Conservation (phyloP, 345 rosid species). For the Nephelium lappaceum region DNA sequence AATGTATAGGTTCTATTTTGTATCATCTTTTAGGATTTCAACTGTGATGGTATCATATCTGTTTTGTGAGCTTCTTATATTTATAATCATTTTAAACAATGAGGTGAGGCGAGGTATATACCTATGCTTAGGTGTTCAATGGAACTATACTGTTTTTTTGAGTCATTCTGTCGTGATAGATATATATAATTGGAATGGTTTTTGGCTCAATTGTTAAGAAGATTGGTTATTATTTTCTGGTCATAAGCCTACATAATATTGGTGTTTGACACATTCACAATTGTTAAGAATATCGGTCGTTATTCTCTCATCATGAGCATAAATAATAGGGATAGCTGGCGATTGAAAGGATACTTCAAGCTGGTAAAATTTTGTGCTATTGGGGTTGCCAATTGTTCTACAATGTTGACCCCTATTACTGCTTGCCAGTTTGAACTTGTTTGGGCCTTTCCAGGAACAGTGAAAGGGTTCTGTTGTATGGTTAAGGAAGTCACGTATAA, state of each 20-base stretch:
- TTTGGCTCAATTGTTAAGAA: conserved; percentile 2
- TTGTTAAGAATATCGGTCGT: too few species aligned
- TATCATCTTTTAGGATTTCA: conserved; percentile 14
- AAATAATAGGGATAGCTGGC: not conserved
- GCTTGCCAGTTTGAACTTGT: not conserved
- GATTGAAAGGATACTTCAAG: not conserved
- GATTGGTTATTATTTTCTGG: not conserved
- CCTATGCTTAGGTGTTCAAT: not conserved
- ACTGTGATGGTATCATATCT: not conserved
- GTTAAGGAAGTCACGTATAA: not conserved
- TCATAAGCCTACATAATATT: not conserved
- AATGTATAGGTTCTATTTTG: conserved; percentile 20
- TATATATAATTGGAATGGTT: not conserved
- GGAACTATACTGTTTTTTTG: not conserved
- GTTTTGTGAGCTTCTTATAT: not conserved
- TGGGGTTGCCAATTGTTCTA: not conserved
- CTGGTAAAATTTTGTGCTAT: not conserved
- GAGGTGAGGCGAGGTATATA: not conserved
- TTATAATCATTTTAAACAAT: not conserved
- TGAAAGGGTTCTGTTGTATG: not conserved
- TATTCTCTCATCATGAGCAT: not conserved
- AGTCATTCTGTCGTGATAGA: not conserved
- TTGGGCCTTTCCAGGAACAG: not conserved
- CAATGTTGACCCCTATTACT: not conserved
- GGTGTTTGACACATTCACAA: too few species aligned